Conservation (phyloP, 768 basidiomycete genomes). For the Lactarius sanguifluus region DNA sequence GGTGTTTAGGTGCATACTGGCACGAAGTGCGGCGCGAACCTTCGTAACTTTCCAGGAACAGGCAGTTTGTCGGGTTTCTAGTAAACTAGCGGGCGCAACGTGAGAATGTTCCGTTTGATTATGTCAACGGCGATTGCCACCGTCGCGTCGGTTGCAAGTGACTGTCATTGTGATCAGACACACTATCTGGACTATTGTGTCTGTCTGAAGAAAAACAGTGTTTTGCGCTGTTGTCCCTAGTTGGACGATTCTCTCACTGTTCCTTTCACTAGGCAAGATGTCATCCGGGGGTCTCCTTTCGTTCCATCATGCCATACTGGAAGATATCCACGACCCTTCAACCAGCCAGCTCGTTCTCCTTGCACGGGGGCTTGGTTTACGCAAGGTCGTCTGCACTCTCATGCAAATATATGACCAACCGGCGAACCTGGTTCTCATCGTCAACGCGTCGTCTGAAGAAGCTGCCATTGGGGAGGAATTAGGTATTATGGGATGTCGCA, state of each 20-base stretch:
- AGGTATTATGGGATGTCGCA: conserved; percentile 86
- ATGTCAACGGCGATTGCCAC: neutral
- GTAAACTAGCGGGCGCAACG: no score
- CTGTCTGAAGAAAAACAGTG: neutral
- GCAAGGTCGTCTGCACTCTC: conserved; percentile 79
- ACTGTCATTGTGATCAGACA: no score
- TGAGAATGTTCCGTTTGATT: neutral
- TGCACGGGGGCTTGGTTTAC: conserved; percentile 87
- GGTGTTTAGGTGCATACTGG: neutral
- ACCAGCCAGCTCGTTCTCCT: conserved; percentile 74
- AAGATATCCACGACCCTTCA: conserved; percentile 70
- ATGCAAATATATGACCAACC: conserved; percentile 92
- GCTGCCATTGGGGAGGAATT: conserved; percentile 90
- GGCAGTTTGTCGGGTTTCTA: no score
- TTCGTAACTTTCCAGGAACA: neutral
- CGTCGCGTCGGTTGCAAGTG: no score
- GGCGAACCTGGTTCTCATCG: conserved; percentile 77
- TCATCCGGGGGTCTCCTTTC: conserved; percentile 42
- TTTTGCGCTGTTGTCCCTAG: neutral
- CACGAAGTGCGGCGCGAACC: neutral
- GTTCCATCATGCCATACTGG: conserved; percentile 66
- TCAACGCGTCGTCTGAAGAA: conserved; percentile 83
- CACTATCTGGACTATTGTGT: neutral
- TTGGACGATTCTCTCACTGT: neutral
- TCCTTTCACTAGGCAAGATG: conserved; percentile 17